A percentile compares a stretch with the other conserved stretches of the same genome.
phyloP scores from a whole-genome alignment of 139 green algal species.

The Trebouxia sp. region DNA sequence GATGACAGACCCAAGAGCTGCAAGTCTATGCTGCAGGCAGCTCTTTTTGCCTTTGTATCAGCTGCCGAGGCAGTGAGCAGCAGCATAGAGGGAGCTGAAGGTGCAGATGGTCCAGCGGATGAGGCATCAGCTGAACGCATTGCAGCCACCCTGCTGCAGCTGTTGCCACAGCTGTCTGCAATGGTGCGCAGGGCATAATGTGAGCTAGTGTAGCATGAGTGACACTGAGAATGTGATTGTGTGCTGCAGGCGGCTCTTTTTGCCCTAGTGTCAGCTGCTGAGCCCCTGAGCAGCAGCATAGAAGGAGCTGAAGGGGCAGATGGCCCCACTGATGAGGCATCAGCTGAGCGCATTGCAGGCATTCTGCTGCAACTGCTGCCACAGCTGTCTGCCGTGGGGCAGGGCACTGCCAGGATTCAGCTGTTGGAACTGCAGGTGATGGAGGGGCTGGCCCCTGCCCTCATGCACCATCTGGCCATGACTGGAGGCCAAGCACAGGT shows the following conservation, averaged over 20 bases:
- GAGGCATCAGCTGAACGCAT: not conserved
- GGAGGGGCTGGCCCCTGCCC: not conserved
- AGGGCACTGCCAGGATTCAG: not conserved
- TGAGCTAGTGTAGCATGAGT: too few relatives aligned
- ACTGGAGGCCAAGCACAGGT: not conserved
- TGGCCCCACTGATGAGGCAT: not conserved
- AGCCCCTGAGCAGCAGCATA: constrained; percentile 3
- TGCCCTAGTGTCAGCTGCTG: not conserved
- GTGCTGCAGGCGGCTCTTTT: constrained; percentile 2
- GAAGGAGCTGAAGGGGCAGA: not conserved
- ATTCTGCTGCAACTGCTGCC: constrained; percentile 18
- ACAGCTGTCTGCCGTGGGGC: not conserved
- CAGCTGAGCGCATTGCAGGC: not conserved
- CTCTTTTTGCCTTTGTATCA: not conserved
- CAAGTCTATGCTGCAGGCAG: not conserved
- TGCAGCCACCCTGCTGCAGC: constrained; percentile 11
- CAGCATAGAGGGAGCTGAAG: not conserved
- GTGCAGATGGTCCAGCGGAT: not conserved
- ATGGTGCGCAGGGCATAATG: not conserved
- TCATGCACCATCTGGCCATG: constrained; percentile 16
- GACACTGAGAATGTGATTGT: not conserved
- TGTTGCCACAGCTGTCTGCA: not conserved
- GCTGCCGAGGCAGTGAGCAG: constrained; percentile 13
- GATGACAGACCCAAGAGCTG: too few relatives aligned
- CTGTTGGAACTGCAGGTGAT: not conserved